Conservation (phyloP, 148 eudicot species). For the Simmondsia chinensis region DNA sequence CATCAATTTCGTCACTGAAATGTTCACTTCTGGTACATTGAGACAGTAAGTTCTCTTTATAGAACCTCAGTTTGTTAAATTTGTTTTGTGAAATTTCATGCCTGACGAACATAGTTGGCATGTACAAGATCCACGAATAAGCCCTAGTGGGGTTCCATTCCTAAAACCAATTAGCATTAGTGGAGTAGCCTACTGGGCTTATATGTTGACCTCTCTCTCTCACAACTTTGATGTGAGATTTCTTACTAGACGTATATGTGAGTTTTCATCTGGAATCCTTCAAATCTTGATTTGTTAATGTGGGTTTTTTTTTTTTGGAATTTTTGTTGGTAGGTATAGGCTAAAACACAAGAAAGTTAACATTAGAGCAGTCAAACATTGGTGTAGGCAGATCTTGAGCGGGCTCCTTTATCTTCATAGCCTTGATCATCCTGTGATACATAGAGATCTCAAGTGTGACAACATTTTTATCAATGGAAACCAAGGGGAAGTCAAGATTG, state of each 20-base stretch:
- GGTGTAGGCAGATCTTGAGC: constrained; percentile 36
- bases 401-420: constrained; percentile 29
- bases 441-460: constrained; percentile 36
- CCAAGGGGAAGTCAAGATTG: constrained; percentile 39
- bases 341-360: constrained; percentile 32
- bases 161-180: too few relatives aligned
- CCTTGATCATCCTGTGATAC: constrained; percentile 32
- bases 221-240: too few relatives aligned
- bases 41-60: constrained; percentile 22
- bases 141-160: too few relatives aligned
- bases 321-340: constrained; percentile 22
- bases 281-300: too few relatives aligned
- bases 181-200: too few relatives aligned
- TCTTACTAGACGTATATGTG: too few relatives aligned
- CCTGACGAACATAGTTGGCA: too few relatives aligned
- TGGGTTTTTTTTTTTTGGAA: not conserved
- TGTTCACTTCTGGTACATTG: constrained; percentile 35
- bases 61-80: not conserved
- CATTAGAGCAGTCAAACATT: constrained; percentile 37
- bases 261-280: too few relatives aligned
- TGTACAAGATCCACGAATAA: too few relatives aligned
- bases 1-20: constrained; percentile 31
- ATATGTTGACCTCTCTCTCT: too few relatives aligned
- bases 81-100: not conserved
- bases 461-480: constrained; percentile 39